Base-by-base conservation (phyloP, 2,329 filamentous ascomycete species). In the Domatiomyces catenatus region DNA sequence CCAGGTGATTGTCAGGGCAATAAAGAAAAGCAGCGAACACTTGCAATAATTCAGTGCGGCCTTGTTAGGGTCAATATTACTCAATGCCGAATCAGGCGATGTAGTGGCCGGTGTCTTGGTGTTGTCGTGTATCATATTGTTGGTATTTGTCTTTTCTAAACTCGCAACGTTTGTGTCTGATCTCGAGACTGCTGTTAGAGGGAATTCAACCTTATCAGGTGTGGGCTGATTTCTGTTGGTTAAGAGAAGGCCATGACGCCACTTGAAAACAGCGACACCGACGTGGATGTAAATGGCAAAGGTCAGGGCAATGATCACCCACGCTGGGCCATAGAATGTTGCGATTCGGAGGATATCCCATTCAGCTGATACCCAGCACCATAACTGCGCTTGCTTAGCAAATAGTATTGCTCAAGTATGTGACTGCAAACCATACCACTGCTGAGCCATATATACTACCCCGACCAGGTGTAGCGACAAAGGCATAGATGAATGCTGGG, bases 281-380 rank as follows among this genome's bases (percentile, higher is more conserved):
- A 67, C 64, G 48, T 64, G 62, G 20, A 66, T 56, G 57, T 71
- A 69, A 24, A 71, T 68, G 51, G 61, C 58, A 42, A 69, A 61
- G 2, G 67, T 69, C 19, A 67, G 43, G 6, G 62, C 57, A 46
- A 71, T 67, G 49, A 69, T 59, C 19, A 68, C 61, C 68, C 69
- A 71, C 22, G 69, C 64, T 3, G 67, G 68, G 2, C 64, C 68
- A 50, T 92, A 93, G 62, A 89, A 90, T 24, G 79, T 75, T 2
- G 77, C 76, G 51, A 92, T 80, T 42, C 86, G 81, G 64, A 85
- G 77, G 52, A 81, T 75, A 50, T 86, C 81, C 76, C 81, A 88
- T 3, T 76, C 66, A 2, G 69, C 61, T 1, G 74, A 69, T 17
- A 92, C 73, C 86, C 86, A 92, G 63, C 86, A 93, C 86, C 86